Evolutionary conservation across 805 yeast genomes (phyloP), one percentile per base, ranked within the genome.

Genomic region (Debaryomyces maramus): DNA sequence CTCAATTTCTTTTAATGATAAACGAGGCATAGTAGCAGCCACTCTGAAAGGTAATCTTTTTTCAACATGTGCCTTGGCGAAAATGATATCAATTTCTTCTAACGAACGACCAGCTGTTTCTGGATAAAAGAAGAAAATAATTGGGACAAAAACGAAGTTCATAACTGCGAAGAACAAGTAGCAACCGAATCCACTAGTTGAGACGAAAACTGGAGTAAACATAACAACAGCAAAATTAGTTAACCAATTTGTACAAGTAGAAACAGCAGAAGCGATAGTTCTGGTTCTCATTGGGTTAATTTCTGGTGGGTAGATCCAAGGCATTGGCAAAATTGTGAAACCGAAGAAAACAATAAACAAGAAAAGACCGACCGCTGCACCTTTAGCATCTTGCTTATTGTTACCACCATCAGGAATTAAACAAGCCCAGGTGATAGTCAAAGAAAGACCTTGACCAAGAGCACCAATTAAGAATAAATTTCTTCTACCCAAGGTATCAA

Each of bases 11-110:
- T 67, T 64, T 45, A 60, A 60, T n/a, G 75, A 56, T 43, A 84
- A 69, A 58, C 73, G 75, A 28, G 88, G 88, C 72, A 83, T 52
- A 40, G 72, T 65, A 28, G 73, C 69, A 36, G 89, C 89, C 34
- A 84, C 83, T 58, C 78, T 70, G 75, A 72, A 83, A 23, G 83
- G 78, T 46, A 71, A 74, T 48, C 72, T 73, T 36, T 73, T 72
- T 45, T 84, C 89, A 33, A 63, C 71, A 48, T 73, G 61, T 6
- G 85, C 76, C 63, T 77, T 78, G 53, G 86, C 85, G 47, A 70
- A 79, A 40, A 84, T 80, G 55, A 81, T 80, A 57, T 71, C 74
- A 40, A 67, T 63, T 53, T 71, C 77, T 60, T 68, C 73, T 61
- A 69, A 69, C 24, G 65, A 50, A 56, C 72, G 61, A 33, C 71